phyloP scores from a whole-genome alignment of 768 basidiomycete species.

The Inosperma sp. region DNA sequence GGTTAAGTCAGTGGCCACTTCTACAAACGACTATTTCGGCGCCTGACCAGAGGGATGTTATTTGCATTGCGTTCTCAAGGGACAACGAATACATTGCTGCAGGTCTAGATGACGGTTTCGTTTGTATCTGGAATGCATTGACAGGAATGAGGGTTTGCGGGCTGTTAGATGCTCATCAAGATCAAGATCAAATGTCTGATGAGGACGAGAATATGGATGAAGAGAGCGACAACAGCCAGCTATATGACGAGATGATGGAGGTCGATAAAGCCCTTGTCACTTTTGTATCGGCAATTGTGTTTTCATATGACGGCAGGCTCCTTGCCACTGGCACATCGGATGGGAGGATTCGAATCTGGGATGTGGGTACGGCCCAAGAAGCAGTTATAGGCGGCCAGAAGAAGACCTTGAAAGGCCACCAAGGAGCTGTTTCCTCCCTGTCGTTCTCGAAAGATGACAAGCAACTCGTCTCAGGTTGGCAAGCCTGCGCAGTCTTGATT shows the following conservation, averaged over 20 bases:
- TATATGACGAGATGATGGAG: too few species aligned
- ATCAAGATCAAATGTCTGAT: too few species aligned
- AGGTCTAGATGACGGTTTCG: not conserved
- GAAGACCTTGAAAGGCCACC: conserved; percentile 4
- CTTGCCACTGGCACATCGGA: too few species aligned
- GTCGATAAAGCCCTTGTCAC: too few species aligned
- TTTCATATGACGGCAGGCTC: too few species aligned
- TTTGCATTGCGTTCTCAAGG: conserved; percentile 10
- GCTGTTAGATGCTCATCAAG: too few species aligned
- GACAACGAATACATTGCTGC: conserved; percentile 1
- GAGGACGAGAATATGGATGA: too few species aligned
- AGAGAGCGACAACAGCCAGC: too few species aligned
- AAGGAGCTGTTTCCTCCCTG: not conserved
- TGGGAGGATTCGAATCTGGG: not conserved
- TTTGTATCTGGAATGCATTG: conserved; percentile 4
- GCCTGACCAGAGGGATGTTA: not conserved
- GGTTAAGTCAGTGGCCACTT: not conserved
- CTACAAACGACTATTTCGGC: not conserved
- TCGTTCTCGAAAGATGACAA: not conserved
- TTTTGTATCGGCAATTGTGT: too few species aligned
- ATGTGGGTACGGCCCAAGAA: not conserved
- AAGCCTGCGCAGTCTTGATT: not conserved
- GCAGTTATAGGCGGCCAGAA: not conserved
- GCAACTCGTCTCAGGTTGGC: not conserved
- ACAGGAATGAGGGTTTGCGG: not conserved